Percentiles rank a stretch among this genome's conserved stretches.
Conservation (phyloP, 169 alveolate genomes). For the Plasmodium inui region DNA sequence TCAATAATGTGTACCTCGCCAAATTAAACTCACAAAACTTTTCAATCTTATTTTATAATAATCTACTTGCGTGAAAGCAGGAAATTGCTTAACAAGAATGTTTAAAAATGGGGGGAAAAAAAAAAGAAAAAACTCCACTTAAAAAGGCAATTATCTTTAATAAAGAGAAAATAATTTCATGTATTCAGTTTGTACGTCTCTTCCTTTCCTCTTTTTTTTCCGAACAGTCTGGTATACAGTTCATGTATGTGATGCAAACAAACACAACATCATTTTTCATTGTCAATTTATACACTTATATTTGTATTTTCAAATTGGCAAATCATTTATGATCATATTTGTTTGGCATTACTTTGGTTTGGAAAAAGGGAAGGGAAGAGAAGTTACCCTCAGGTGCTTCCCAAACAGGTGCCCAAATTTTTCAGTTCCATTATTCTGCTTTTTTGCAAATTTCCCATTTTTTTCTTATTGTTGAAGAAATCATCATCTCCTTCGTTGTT, state of each 20-base stretch:
- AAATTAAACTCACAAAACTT: neutral
- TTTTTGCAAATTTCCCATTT: constrained; percentile 30
- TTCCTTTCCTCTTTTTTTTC: neutral
- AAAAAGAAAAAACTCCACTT: neutral
- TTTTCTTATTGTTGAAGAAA: constrained; percentile 53
- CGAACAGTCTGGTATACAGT: neutral
- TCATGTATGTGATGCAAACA: constrained; percentile 12
- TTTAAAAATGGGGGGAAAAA: neutral
- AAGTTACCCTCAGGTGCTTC: constrained; percentile 69
- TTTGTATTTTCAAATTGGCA: constrained; percentile 73
- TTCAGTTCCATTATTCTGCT: constrained; percentile 66
- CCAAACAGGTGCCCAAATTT: constrained; percentile 70
- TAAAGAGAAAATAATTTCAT: neutral
- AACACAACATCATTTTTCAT: constrained; percentile 66
- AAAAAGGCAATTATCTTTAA: constrained; percentile 12
- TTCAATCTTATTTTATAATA: constrained; percentile 3
- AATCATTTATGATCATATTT: constrained; percentile 57
- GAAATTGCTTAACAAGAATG: neutral
- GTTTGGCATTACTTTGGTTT: constrained; percentile 13
- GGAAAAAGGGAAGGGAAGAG: constrained; percentile 2
- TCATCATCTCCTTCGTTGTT: constrained; percentile 17
- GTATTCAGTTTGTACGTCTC: neutral
- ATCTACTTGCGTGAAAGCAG: constrained; percentile 3
- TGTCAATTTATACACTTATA: constrained; percentile 57
- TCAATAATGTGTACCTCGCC: neutral